Percentiles rank a stretch among this genome's conserved stretches.
Conservation (phyloP, 2,329 filamentous ascomycete genomes). For the Pestalotiopsis sp. region DNA sequence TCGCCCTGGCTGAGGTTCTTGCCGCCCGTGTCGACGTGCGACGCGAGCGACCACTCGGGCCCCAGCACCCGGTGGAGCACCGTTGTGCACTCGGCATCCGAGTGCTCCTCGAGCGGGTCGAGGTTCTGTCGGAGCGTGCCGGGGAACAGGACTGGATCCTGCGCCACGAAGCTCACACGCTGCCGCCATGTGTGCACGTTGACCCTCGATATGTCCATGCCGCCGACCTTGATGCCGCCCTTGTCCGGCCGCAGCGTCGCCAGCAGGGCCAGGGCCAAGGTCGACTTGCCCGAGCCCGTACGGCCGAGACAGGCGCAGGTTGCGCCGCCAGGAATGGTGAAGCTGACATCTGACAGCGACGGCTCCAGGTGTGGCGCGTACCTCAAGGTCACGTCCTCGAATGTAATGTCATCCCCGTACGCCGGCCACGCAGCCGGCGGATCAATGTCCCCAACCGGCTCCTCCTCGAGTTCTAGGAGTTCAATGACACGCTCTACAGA, state of each 20-base stretch:
- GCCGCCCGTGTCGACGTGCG: slow-evolving; percentile 59
- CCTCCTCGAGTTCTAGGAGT: slow-evolving; percentile 76
- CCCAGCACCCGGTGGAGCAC: slow-evolving; percentile 64
- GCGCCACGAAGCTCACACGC: slow-evolving; percentile 64
- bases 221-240: slow-evolving; percentile 57
- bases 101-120: slow-evolving; percentile 64
- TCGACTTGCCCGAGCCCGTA: slow-evolving; percentile 87
- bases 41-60: slow-evolving; percentile 45
- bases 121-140: slow-evolving; percentile 65
- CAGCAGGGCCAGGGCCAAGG: slow-evolving; percentile 62
- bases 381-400: slow-evolving; percentile 75
- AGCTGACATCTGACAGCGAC: slow-evolving; percentile 67
- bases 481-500: slow-evolving; percentile 86
- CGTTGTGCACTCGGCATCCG: slow-evolving; percentile 50
- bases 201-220: slow-evolving; percentile 51
- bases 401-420: slow-evolving; percentile 70
- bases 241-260: slow-evolving; percentile 53
- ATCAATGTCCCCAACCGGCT: slow-evolving; percentile 64
- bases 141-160: slow-evolving; percentile 64
- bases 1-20: slow-evolving; percentile 66
- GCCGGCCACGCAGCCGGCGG: slow-evolving; percentile 80
- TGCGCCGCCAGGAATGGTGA: slow-evolving; percentile 69
- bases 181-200: slow-evolving; percentile 58
- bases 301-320: slow-evolving; percentile 74
- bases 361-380: slow-evolving; percentile 80